These are phyloP conservation scores for Yamadazyma akitaensis DNA, from an alignment of 805 yeast genomes.

Conservation along the genomic window DNA sequence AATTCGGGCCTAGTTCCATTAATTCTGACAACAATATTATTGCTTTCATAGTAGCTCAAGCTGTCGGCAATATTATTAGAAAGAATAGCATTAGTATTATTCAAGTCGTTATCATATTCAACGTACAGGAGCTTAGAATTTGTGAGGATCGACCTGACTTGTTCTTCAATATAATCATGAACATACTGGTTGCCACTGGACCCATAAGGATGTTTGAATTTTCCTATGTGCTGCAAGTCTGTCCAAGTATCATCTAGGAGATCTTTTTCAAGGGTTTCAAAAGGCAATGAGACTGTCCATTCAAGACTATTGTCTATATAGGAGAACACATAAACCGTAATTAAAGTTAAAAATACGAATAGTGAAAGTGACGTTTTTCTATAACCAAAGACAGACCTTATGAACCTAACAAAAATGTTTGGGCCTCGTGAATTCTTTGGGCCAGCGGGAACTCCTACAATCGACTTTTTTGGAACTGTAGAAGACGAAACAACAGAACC, in stretches of 20 bases:
- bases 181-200: slow-evolving; percentile 75
- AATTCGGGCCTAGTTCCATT: slow-evolving; percentile 57
- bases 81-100: slow-evolving; percentile 44
- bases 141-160: slow-evolving; percentile 36
- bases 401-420: slow-evolving; percentile 22
- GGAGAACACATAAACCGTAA: slow-evolving; percentile 38
- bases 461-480: slow-evolving; percentile 5
- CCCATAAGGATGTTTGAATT: slow-evolving; percentile 71
- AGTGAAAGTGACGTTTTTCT: slow-evolving; percentile 67
- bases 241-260: slow-evolving; percentile 55
- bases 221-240: slow-evolving; percentile 67
- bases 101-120: slow-evolving; percentile 40
- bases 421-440: slow-evolving; percentile 9
- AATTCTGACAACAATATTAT: slow-evolving; percentile 73
- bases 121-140: slow-evolving; percentile 23
- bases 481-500: slow-evolving; percentile 2
- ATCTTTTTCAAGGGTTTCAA: slow-evolving; percentile 28
- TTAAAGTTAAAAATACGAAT: slow-evolving; percentile 47
- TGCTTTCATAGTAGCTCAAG: slow-evolving; percentile 75
- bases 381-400: slow-evolving; percentile 59
- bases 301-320: slow-evolving; percentile 36
- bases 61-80: slow-evolving; percentile 48
- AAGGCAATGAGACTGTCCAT: slow-evolving; percentile 42
- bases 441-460: neutral
- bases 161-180: slow-evolving; percentile 57